Evolutionary conservation across 495 filamentous ascomycete species (phyloP), one percentile per base, ranked within the genome.

Genomic region (Terfezia boudieri): DNA sequence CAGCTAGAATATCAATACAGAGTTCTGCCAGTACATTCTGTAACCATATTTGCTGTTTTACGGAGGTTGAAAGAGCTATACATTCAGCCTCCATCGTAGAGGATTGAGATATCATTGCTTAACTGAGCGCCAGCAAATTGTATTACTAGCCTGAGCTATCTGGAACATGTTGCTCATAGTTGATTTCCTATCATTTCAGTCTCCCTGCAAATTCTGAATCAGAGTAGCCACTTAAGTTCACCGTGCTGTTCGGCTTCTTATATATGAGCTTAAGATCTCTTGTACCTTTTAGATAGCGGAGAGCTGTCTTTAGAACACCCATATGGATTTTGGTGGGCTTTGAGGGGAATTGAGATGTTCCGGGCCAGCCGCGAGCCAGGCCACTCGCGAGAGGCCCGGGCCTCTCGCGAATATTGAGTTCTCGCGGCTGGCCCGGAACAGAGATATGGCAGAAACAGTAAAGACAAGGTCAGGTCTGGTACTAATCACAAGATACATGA

Each of bases 401-500:
- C n/a, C n/a, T n/a, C n/a, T n/a, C n/a, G n/a, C n/a, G n/a, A n/a
- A n/a, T n/a, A n/a, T n/a, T n/a, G n/a, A n/a, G n/a, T n/a, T n/a
- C n/a, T n/a, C n/a, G n/a, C n/a, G n/a, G n/a, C n/a, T n/a, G n/a
- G n/a, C n/a, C n/a, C n/a, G n/a, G n/a, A n/a, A n/a, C n/a, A n/a
- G n/a, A n/a, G 51, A 60, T 6, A 60, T 52, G 12, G 14, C 26
- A 4, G 55, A 50, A 8, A 58, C 36, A 4, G 52, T 52, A 36
- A 54, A 59, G 0, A 51, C 53, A 5, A 63, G 36, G 37, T 63
- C n/a, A n/a, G n/a, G n/a, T n/a, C n/a, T n/a, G n/a, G n/a, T n/a
- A n/a, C n/a, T n/a, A n/a, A n/a, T n/a, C n/a, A n/a, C n/a, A n/a
- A n/a, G n/a, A n/a, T n/a, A n/a, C n/a, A n/a, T n/a, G n/a, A n/a